Conservation (phyloP, 1,284 basidiomycete species). For the Cystobasidium pallidum region DNA sequence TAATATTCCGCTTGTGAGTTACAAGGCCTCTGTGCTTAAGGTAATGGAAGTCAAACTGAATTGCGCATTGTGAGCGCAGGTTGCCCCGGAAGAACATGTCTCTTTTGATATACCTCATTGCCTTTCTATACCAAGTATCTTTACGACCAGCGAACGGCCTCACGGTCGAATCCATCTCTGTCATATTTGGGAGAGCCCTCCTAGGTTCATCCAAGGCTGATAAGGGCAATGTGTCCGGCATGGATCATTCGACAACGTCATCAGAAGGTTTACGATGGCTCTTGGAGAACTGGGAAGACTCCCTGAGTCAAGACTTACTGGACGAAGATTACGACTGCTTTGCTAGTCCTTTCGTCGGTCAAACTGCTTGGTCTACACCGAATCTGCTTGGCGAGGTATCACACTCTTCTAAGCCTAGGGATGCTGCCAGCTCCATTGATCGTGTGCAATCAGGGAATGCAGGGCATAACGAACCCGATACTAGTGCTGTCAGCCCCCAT, state of each 20-base stretch:
- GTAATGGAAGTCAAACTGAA: too few species aligned
- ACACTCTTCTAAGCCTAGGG: too few species aligned
- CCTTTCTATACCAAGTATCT: slow-evolving; percentile 63
- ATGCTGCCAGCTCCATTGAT: not conserved
- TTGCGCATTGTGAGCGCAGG: slow-evolving; percentile 1
- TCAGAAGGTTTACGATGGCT: slow-evolving; percentile 37
- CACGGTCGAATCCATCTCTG: slow-evolving; percentile 54
- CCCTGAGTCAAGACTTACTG: slow-evolving; percentile 41
- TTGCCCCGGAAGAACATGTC: slow-evolving; percentile 65
- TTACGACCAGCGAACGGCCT: slow-evolving; percentile 56
- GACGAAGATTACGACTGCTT: slow-evolving; percentile 43
- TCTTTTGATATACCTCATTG: slow-evolving; percentile 66
- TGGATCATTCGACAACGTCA: slow-evolving; percentile 7
- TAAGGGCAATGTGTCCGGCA: not conserved
- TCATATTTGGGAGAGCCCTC: slow-evolving; percentile 56
- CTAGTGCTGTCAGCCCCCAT: too few species aligned
- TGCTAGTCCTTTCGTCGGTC: slow-evolving; percentile 14
- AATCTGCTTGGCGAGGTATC: slow-evolving; percentile 18
- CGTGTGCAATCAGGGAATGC: too few species aligned
- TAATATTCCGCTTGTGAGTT: slow-evolving; percentile 63
- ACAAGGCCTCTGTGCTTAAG: not conserved
- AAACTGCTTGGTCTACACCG: slow-evolving; percentile 4
- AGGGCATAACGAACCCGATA: too few species aligned
- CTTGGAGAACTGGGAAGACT: slow-evolving; percentile 42
- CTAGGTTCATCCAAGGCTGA: slow-evolving; percentile 48